Base-by-base conservation (phyloP, 2,329 filamentous ascomycete genomes). In the Fonsecaea nubica region DNA sequence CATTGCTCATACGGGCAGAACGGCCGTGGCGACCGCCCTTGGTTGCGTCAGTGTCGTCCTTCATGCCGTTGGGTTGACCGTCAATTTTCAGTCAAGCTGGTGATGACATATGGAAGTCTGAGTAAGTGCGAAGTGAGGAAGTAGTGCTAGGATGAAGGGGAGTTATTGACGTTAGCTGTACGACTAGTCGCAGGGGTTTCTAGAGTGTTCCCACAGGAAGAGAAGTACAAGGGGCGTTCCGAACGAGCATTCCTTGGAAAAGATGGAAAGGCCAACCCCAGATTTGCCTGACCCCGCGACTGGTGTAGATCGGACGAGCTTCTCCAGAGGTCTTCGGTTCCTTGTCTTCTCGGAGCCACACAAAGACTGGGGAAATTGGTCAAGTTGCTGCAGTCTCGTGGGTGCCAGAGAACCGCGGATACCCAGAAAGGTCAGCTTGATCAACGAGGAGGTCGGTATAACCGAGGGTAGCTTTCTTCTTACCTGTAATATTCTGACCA, bases 1-100 rank as follows among this genome's bases (percentile, higher is more conserved):
- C 63, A 48, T 32, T 25, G 35, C 45, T 62, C 59, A 62, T 54
- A 18, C 48, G 35, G 59, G 33, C 36, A 21, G 55, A 30, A 21
- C 55, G 55, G 36, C 45, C 50, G 30, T 48, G 48, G 1, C 59
- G 42, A 30, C 30, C 25, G 33, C 59, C 33, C 50, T 55, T 53
- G 50, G 45, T 21, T 36, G 12, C 35, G 7, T 40, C 55, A 42
- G 33, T 12, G 13, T 30, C 55, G 9, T 42, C 55, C 33, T 42
- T 58, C 38, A 38, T 38, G 36, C 35, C 10, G 53, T 21, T 18
- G 13, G 3, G 21, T 6, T 55, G n/a, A 38, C 30, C 8, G 9
- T 21, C n/a, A 32, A 25, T 21, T 13, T 35, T 18, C 35, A 13
- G 9, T 38, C 53, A 36, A 7, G 53, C 30, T 18, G 32, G n/a